Evolutionary conservation across 768 basidiomycete species (phyloP), one percentile per base, ranked within the genome.

Genomic region (Pluteus cervinus): DNA sequence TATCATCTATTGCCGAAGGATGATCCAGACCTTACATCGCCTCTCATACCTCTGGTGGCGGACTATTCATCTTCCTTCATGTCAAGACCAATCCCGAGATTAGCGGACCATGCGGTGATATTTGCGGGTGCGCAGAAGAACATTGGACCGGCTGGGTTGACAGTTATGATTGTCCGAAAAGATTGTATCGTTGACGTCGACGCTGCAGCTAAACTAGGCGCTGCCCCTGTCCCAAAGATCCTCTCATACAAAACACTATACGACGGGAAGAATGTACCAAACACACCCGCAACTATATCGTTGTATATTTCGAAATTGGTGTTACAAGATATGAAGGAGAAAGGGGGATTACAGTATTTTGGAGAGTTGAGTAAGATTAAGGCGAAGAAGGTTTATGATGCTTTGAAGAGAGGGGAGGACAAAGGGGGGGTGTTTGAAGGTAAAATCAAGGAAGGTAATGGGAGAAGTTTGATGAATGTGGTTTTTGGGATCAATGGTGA

Each of bases 51-150:
- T 11, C 76, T 99, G 46, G 90, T 98, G 6, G 92, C 76, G 17
- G 96, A 99, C 66, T 86, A 96, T 62, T 93, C 90, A 5, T 93
- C 89, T 24, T 92, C 91, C 25, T 97, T 99, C 75, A 86, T 98
- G 81, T 89, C 86, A 36, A 76, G 93, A 15, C 87, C 87, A 29
- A 97, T 99, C 56, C 85, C 85, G 8, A 75, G 74, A 44, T 71
- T 97, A 42, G 81, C 79, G 20, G 86, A 87, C 58, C 92, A 97
- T 58, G 93, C 91, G 4, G 71, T 98, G 53, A 85, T 99, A 51
- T 98, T 83, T 56, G 96, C 93, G 5, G 96, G 96, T 32, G 96
- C 86, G 16, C 96, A 99, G 65, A 99, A 99, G 71, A 99, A 99
- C 59, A 66, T 98, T 35, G 93, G 94, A 6, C 96, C 96, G 2